Evolutionary conservation across 2,329 filamentous ascomycete genomes (phyloP).

Genomic region (Ophiostoma sp.): DNA sequence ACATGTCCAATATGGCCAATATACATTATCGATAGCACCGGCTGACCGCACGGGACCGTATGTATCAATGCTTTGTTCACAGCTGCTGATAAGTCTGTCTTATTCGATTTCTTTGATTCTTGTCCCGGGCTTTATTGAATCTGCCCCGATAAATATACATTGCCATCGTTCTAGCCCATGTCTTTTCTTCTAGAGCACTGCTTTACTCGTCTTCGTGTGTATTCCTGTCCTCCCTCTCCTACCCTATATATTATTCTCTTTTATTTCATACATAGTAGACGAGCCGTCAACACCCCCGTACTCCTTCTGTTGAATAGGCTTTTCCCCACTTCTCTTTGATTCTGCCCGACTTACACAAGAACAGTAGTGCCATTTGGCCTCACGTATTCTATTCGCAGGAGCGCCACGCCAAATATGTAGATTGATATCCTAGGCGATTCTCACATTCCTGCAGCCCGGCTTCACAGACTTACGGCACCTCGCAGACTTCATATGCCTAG

Average conservation of each 20-base stretch:
- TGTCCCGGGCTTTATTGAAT: not conserved
- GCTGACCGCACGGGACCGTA: not conserved
- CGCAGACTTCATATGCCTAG: not conserved
- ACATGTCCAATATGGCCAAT: too few species aligned
- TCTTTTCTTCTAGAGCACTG: not conserved
- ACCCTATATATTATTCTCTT: not conserved
- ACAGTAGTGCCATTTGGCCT: not conserved
- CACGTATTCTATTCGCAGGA: not conserved
- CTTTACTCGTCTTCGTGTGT: not conserved
- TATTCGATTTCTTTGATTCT: not conserved
- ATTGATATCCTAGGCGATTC: slow-evolving; percentile 11
- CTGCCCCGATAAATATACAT: not conserved
- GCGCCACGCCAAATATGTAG: not conserved
- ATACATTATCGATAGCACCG: too few species aligned
- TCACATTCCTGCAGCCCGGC: not conserved
- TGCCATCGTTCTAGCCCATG: not conserved
- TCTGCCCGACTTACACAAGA: not conserved
- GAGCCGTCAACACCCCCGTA: not conserved
- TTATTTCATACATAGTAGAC: not conserved
- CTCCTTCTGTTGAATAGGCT: not conserved
- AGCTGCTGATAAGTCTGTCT: not conserved
- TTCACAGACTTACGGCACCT: not conserved
- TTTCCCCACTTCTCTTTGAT: not conserved
- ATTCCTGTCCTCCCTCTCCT: not conserved
- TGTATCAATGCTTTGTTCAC: not conserved